Evolutionary conservation across 345 rosid genomes (phyloP), one percentile per base, ranked within the genome.

Genomic region (Gossypium mustelinum): DNA sequence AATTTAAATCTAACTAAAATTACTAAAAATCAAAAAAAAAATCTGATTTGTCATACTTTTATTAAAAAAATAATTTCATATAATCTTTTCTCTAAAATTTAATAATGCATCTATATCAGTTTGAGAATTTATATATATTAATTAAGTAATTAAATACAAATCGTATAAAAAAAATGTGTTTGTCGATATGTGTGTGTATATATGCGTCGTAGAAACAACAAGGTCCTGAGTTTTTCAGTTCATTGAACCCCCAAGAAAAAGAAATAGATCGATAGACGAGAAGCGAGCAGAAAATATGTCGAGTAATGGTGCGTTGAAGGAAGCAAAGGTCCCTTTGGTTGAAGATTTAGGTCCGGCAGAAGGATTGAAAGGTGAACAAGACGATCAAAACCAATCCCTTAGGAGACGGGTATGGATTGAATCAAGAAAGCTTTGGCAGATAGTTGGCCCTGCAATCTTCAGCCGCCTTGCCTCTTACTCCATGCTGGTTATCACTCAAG

Each of bases 401-500:
- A 16, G 73, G 9, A 68, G 44, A 14, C 85, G 85, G 76, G 80
- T 91, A 17, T 85, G 87, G 90, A 68, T 83, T 16, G 98, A 94
- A 80, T 91, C 98, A 51, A 85, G 84, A 85, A 92, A 91, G 82
- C 85, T 93, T 44, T 94, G 98, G 98, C 76, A 86, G 39, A 85
- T 93, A 54, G 96, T 91, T 11, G 98, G 97, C 13, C 98, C 98
- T 0, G 88, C 98, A 13, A 90, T 94, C 64, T 88, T 93, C 69
- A 87, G 88, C 83, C 86, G 98, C 2, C 14, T 94, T 34, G 84
- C 94, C 24, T 78, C 98, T 34, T 89, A 87, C 57, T 86, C 98
- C n/a, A 92, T 86, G 94, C 70, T 94, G 29, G 84, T 95, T 75
- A 93, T 95, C 61, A 93, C 98, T 51, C 99, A 93, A 84, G 94